These are phyloP conservation scores for Patellaria atrata DNA, from an alignment of 495 filamentous ascomycete species.

Conservation along the genomic window DNA sequence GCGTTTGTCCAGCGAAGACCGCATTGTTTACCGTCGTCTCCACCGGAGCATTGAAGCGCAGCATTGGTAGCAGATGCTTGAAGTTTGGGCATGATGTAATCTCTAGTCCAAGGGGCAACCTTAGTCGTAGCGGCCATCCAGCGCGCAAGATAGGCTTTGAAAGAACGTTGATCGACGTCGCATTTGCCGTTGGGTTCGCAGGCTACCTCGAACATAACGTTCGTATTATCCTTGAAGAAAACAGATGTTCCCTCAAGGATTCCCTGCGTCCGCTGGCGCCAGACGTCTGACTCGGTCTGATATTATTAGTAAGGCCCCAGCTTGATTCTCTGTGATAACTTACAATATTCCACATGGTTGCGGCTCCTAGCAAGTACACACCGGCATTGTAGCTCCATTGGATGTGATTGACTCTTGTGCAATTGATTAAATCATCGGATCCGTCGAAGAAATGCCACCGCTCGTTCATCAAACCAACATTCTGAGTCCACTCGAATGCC, in stretches of 20 bases:
- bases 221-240: slow-evolving; percentile 41
- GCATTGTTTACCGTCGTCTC: slow-evolving; percentile 34
- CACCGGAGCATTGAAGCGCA: slow-evolving; percentile 42
- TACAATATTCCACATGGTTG: slow-evolving; percentile 64
- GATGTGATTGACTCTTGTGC: slow-evolving; percentile 42
- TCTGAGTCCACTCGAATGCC: slow-evolving; percentile 53
- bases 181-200: slow-evolving; percentile 55
- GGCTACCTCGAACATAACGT: slow-evolving; percentile 50
- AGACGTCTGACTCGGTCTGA: slow-evolving; percentile 33
- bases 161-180: slow-evolving; percentile 53
- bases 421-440: slow-evolving; percentile 40
- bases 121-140: slow-evolving; percentile 54
- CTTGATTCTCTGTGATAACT: slow-evolving; percentile 6
- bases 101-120: slow-evolving; percentile 48
- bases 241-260: slow-evolving; percentile 38
- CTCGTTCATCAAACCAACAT: slow-evolving; percentile 38
- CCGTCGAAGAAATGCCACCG: slow-evolving; percentile 53
- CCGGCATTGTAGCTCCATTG: slow-evolving; percentile 71
- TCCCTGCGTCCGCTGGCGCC: slow-evolving; percentile 43
- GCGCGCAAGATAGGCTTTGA: slow-evolving; percentile 61
- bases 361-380: slow-evolving; percentile 56
- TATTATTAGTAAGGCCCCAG: slow-evolving; percentile 2
- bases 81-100: slow-evolving; percentile 43
- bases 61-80: slow-evolving; percentile 43
- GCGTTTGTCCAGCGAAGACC: slow-evolving; percentile 38